Evolutionary conservation across 805 yeast genomes (phyloP).

Genomic region (Limtongozyma cylindracea): DNA sequence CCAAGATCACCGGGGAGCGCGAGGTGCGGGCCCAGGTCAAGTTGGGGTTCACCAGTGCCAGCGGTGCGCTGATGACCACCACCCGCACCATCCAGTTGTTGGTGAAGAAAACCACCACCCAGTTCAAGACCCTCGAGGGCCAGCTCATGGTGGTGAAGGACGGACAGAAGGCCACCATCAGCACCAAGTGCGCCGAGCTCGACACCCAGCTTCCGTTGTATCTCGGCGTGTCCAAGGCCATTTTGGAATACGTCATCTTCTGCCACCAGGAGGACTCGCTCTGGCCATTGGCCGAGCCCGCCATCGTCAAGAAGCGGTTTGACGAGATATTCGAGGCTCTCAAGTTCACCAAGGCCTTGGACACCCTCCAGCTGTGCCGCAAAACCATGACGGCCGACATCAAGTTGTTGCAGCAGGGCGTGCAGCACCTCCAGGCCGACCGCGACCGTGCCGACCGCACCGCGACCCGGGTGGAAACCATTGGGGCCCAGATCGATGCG

Average conservation of each 20-base stretch:
- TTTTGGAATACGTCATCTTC: conserved; percentile 78
- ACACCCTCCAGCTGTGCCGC: conserved; percentile 44
- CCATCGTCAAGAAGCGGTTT: conserved; percentile 68
- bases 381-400: conserved; percentile 62
- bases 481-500: conserved; percentile 15
- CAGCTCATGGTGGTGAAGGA: conserved; percentile 42
- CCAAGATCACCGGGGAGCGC: conserved; percentile 48
- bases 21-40: conserved; percentile 80
- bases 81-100: conserved; percentile 65
- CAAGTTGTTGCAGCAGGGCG: conserved; percentile 53
- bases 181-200: conserved; percentile 64
- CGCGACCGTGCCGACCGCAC: conserved; percentile 44
- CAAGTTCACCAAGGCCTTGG: conserved; percentile 77
- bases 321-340: conserved; percentile 94
- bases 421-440: conserved; percentile 51
- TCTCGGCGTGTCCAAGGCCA: conserved; percentile 72
- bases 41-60: conserved; percentile 54
- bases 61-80: conserved; percentile 57
- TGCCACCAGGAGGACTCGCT: conserved; percentile 94
- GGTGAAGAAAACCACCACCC: conserved; percentile 20
- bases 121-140: conserved; percentile 83
- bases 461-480: conserved; percentile 15
- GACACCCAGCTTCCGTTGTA: conserved; percentile 61
- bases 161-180: conserved; percentile 50
- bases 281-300: conserved; percentile 92